Percentiles rank a stretch among this genome's conserved stretches.
Evolutionary conservation across 1,284 basidiomycete species (phyloP).

Genomic region (Rugosomyces carneus): DNA sequence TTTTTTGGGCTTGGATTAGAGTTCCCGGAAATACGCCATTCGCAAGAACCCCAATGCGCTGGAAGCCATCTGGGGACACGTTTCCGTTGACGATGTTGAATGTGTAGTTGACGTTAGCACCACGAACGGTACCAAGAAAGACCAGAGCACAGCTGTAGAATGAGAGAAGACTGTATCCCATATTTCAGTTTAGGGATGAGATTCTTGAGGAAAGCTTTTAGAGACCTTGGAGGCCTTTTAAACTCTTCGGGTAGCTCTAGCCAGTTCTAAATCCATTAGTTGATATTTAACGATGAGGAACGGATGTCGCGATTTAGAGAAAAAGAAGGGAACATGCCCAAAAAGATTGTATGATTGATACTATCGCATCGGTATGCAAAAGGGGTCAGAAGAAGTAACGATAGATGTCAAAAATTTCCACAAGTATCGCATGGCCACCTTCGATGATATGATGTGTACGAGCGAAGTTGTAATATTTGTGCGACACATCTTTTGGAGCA

Average conservation of each 20-base stretch:
- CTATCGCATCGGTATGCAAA: neutral
- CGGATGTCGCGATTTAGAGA: neutral
- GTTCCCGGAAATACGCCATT: slow-evolving; percentile 19
- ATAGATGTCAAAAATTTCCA: too few relatives aligned
- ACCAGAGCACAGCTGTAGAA: neutral
- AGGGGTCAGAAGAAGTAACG: neutral
- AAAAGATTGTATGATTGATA: neutral
- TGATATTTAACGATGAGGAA: neutral
- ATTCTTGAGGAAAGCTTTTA: neutral
- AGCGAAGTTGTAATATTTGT: too few relatives aligned
- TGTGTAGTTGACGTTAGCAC: slow-evolving; percentile 16
- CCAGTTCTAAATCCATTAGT: too few relatives aligned
- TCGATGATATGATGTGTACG: too few relatives aligned
- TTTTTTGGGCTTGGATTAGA: slow-evolving; percentile 17
- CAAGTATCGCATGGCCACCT: too few relatives aligned
- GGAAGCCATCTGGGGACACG: slow-evolving; percentile 24
- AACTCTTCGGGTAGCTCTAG: too few relatives aligned
- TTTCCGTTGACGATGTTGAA: slow-evolving; percentile 20
- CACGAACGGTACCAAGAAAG: neutral
- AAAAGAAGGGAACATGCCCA: too few relatives aligned
- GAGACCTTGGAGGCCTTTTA: too few relatives aligned
- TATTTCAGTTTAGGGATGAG: neutral
- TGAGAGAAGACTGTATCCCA: neutral
- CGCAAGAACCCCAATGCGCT: slow-evolving; percentile 19
- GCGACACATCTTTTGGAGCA: too few relatives aligned